Conservation (phyloP, 2,329 filamentous ascomycete species). For the Didymellaceae sp. region DNA sequence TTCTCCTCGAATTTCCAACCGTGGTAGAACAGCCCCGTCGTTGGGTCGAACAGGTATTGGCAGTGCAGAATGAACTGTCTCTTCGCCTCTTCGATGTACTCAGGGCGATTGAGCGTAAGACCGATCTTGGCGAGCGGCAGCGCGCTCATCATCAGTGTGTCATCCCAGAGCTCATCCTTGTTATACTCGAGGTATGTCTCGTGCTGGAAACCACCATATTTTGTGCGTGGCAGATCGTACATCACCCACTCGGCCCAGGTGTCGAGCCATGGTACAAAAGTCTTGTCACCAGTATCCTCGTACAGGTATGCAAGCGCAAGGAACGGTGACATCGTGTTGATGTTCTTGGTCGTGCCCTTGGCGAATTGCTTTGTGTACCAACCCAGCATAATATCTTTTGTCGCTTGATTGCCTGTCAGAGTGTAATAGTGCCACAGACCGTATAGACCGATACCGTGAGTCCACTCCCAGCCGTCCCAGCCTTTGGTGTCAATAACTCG, state of each 20-base stretch:
- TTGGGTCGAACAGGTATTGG: conserved; percentile 77
- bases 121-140: conserved; percentile 82
- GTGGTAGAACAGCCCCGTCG: conserved; percentile 78
- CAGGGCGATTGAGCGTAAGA: conserved; percentile 69
- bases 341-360: conserved; percentile 81
- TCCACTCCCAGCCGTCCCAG: conserved; percentile 86
- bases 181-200: conserved; percentile 76
- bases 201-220: conserved; percentile 76
- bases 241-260: conserved; percentile 84
- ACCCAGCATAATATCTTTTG: conserved; percentile 70
- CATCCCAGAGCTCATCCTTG: conserved; percentile 80
- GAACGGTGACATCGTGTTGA: conserved; percentile 84
- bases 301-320: conserved; percentile 79
- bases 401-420: conserved; percentile 67
- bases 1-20: conserved; percentile 78
- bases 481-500: conserved; percentile 83
- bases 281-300: conserved; percentile 71
- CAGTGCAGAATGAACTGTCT: conserved; percentile 78
- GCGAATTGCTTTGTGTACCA: conserved; percentile 76
- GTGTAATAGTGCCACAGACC: conserved; percentile 84
- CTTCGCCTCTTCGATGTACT: conserved; percentile 80
- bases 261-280: conserved; percentile 78
- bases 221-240: conserved; percentile 74
- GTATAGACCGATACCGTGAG: conserved; percentile 79
- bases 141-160: conserved; percentile 88